phyloP scores from a whole-genome alignment of 1,139 yeast genomes.

The Scheffersomyces parashehatae region DNA sequence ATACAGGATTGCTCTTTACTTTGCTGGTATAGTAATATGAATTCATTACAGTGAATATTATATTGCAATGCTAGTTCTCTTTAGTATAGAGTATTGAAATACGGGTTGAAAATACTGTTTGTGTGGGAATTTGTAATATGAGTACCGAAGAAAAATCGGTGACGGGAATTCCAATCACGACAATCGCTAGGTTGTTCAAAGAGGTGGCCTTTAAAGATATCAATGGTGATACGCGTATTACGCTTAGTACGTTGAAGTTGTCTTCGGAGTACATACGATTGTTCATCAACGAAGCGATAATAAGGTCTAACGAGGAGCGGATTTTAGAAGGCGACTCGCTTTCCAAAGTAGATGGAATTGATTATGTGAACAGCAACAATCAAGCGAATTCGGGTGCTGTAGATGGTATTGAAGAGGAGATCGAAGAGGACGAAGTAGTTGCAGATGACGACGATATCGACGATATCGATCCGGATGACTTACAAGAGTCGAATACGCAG shows the following conservation, averaged over 20 bases:
- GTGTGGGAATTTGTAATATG: neutral
- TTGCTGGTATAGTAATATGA: too few species aligned
- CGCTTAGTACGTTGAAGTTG: slow-evolving; percentile 49
- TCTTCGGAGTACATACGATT: slow-evolving; percentile 59
- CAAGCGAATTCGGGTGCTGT: neutral
- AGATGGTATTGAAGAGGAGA: slow-evolving; percentile 9
- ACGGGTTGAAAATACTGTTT: too few species aligned
- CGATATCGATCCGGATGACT: slow-evolving; percentile 14
- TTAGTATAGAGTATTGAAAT: too few species aligned
- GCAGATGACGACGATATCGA: slow-evolving; percentile 15
- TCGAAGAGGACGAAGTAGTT: slow-evolving; percentile 7
- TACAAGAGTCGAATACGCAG: slow-evolving; percentile 20
- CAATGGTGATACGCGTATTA: slow-evolving; percentile 47
- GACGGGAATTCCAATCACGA: slow-evolving; percentile 31
- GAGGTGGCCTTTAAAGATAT: slow-evolving; percentile 46
- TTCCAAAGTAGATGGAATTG: slow-evolving; percentile 34
- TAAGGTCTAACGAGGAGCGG: slow-evolving; percentile 59
- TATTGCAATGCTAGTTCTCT: too few species aligned
- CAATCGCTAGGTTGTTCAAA: slow-evolving; percentile 58
- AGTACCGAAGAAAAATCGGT: neutral
- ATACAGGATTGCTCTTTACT: too few species aligned
- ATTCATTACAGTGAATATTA: too few species aligned
- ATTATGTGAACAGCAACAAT: slow-evolving; percentile 16
- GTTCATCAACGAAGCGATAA: slow-evolving; percentile 64
- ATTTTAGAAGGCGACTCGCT: slow-evolving; percentile 29